Base-by-base conservation (phyloP, 257 asterid genomes). In the Orobanche coerulescens region DNA sequence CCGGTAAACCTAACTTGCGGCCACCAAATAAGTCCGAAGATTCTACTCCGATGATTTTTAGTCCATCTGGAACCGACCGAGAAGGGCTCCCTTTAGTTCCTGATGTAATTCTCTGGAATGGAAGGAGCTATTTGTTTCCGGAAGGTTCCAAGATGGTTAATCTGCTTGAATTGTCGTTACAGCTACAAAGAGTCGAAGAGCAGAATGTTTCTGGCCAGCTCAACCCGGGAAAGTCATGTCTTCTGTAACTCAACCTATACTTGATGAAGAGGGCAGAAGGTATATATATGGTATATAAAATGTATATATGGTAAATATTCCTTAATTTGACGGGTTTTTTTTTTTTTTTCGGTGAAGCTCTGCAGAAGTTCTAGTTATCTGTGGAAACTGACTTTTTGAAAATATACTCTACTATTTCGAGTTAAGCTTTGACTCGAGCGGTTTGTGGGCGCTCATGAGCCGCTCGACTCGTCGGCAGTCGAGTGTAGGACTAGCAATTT, bases 111-210 rank as follows among this genome's bases (percentile, higher is more conserved):
- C 47, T 50, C 72, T 48, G 47, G 48, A 65, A 26, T 23, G 71
- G 11, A 5, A 31, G 46, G 59, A 22, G 34, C 2, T 58, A 63
- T 71, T 50, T 25, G 26, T 52, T 82, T 66, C 44, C 57, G 12
- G 74, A 64, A 62, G 67, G 58, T 13, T 71, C 66, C 0, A 26
- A 73, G 46, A 75, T 85, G 0, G 77, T 86, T 5, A 62, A 71
- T 79, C 64, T 82, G 79, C 64, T 71, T 16, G 86, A 85, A 44
- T 50, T 85, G 64, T 86, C 91, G 1, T 67, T 82, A 9, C 85
- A 77, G 73, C 75, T 86, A 63, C 83, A 75, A 51, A 76, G 92
- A 56, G 83, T 86, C 11, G 86, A 81, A 64, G 73, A 77, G 61
- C 83, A 73, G 82, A 83, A 73, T 61, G 47, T 70, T 22, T 67